Base-by-base conservation (phyloP, 148 eudicot genomes). In the Camellia granthamiana region DNA sequence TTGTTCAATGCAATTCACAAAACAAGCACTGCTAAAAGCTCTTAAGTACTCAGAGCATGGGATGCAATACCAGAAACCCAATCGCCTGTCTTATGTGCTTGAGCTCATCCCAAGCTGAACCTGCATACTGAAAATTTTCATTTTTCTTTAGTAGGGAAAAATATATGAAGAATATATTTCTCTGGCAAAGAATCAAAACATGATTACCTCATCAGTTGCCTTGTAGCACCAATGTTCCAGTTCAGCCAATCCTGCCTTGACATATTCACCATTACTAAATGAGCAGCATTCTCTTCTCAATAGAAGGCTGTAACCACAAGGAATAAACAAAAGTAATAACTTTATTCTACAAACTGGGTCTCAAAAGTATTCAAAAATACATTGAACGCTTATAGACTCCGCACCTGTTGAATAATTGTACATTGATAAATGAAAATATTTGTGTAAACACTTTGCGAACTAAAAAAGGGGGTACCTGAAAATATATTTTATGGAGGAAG, bases 261-360 rank as follows among this genome's bases (percentile, higher is more conserved):
- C 97, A 80, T 90, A 89, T 82, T 92, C 97, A 74, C 93, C 93
- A 74, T 92, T 92, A 75, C 93, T 89, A 81, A 91, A 93, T 41
- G 97, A 93, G 88, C 97, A 93, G 86, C 97, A 93, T 86, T 93
- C 97, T 81, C 97, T 85, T 86, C 95, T 91, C 79, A 93, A 84
- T 81, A 91, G 86, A 79, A 93, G 95, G 85, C 97, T 93, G 88
- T 80, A 85, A 78, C 44, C 79, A 82, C 14, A 66, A 44, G 61
- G n/a, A 70, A 63, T 18, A 77, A 75, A 41, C 84, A 68, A 66
- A 65, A 21, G 69, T 47, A 74, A 14, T 13, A 79, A 70, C 7
- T 59, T 9, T 65, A 78, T 69, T 71, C 51, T 23, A 71, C 63
- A 75, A 41, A 72, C 69, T 30, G 13, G 77, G 30, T 54, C 38